phyloP scores from a whole-genome alignment of 2,329 filamentous ascomycete species.

The Colletotrichum sp. region DNA sequence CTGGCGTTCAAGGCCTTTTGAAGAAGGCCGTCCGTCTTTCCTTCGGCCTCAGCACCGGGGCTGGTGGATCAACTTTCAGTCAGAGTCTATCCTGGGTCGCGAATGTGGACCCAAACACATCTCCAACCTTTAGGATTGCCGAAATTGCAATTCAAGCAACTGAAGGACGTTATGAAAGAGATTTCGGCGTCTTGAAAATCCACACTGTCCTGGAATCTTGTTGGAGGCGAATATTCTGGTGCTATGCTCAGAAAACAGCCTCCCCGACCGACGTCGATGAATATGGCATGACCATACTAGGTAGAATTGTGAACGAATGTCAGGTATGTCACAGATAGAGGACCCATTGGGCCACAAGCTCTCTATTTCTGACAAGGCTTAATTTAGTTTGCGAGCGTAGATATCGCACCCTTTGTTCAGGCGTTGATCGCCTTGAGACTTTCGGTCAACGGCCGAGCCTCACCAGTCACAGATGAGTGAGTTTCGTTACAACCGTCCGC shows the following conservation, averaged over 20 bases:
- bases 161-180: too few species aligned
- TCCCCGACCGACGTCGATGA: background rate
- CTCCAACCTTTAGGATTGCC: background rate
- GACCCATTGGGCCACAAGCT: rapidly evolving
- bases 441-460: too few species aligned
- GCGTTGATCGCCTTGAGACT: too few species aligned
- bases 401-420: too few species aligned
- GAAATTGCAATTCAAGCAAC: background rate
- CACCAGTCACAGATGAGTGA: rapidly evolving
- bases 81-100: background rate
- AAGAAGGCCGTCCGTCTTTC: background rate
- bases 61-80: background rate
- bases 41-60: background rate
- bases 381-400: rapidly evolving
- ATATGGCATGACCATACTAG: background rate
- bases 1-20: background rate
- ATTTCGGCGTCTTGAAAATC: too few species aligned
- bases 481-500: too few species aligned
- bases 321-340: background rate
- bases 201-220: background rate
- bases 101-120: background rate
- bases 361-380: too few species aligned
- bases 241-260: background rate
- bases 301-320: rapidly evolving
- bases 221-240: background rate